These are phyloP conservation scores for Tolypocladium inflatum DNA, from an alignment of 2,329 filamentous ascomycete genomes.

Conservation along the genomic window DNA sequence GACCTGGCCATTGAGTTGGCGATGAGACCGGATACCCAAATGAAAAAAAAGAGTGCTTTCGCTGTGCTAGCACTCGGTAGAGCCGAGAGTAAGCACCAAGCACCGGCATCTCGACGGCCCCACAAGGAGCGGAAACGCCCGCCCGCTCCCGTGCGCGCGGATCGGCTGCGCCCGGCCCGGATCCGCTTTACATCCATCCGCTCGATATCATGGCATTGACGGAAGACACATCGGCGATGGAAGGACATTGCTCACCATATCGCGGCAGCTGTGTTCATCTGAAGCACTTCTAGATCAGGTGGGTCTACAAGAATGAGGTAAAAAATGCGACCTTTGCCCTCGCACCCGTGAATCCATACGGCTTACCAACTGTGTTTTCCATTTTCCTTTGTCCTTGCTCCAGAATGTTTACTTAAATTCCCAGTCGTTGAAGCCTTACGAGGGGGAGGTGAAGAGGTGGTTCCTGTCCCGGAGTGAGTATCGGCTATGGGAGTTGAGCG, in stretches of 20 bases:
- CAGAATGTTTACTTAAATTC: too few relatives aligned
- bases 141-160: too few relatives aligned
- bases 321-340: neutral
- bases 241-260: neutral
- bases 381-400: too few relatives aligned
- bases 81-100: neutral
- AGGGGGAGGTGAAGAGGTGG: too few relatives aligned
- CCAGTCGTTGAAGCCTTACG: too few relatives aligned
- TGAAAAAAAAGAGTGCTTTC: too few relatives aligned
- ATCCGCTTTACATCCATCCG: neutral
- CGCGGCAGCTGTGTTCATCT: neutral
- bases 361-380: too few relatives aligned
- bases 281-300: neutral
- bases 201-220: neutral
- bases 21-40: too few relatives aligned
- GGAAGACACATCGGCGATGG: neutral
- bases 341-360: neutral
- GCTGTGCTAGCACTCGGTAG: too few relatives aligned
- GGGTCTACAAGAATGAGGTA: neutral
- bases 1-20: too few relatives aligned
- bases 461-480: too few relatives aligned
- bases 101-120: neutral
- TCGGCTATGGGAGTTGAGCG: neutral
- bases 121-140: neutral
- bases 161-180: neutral